Percentiles rank a stretch among this genome's conserved stretches.
These are phyloP conservation scores for Scutellaria baicalensis DNA, from an alignment of 257 asterid species.

Conservation along the genomic window DNA sequence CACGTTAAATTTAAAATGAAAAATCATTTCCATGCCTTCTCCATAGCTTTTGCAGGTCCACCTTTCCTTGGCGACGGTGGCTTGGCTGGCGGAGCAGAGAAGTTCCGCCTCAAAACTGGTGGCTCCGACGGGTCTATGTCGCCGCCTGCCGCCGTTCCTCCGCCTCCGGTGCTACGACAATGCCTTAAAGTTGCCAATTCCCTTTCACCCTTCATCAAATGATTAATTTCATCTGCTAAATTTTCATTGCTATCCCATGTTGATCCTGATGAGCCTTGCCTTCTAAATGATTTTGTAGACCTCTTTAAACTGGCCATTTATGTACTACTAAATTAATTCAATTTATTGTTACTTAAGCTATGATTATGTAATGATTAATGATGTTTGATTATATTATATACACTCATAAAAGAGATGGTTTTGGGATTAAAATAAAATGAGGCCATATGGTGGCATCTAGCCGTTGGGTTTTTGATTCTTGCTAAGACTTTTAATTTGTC, in stretches of 20 bases:
- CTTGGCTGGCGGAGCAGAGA: neutral
- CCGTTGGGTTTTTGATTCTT: neutral
- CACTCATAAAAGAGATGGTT: neutral
- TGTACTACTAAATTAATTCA: neutral
- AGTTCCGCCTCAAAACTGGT: neutral
- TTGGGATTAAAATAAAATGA: neutral
- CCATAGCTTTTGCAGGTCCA: neutral
- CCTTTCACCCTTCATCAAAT: neutral
- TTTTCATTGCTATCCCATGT: neutral
- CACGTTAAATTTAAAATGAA: too few relatives aligned
- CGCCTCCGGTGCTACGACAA: neutral
- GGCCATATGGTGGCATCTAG: neutral
- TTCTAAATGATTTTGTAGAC: constrained; percentile 8
- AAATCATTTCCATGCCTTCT: neutral
- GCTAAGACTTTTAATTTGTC: too few relatives aligned
- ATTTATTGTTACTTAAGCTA: neutral
- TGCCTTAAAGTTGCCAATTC: neutral
- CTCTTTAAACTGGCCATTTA: constrained; percentile 3
- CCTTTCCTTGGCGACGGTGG: neutral
- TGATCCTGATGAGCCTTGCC: constrained; percentile 12
- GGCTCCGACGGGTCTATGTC: neutral
- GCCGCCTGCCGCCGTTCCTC: neutral
- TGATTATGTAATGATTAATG: neutral
- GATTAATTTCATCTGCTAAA: neutral
- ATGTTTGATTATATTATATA: neutral